phyloP scores from a whole-genome alignment of 352 stramenopile genomes.

The Pythium folliculosum region DNA sequence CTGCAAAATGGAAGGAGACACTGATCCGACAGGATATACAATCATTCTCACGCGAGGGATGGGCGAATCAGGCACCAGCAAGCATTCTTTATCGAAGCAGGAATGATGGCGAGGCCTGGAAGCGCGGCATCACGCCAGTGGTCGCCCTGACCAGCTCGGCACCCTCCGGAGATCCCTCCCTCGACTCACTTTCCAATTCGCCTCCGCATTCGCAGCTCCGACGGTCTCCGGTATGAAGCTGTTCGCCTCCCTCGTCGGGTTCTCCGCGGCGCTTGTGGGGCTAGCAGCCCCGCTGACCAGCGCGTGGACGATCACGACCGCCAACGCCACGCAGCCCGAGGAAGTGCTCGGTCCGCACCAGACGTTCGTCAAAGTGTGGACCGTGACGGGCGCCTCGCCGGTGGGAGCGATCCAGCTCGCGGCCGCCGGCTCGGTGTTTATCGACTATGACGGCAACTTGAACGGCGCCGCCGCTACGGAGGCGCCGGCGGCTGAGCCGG shows the following conservation, averaged over 20 bases:
- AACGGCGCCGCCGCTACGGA: background rate
- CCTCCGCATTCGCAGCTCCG: background rate
- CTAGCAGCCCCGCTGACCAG: background rate
- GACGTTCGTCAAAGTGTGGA: slow-evolving; percentile 23
- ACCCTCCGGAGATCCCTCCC: background rate
- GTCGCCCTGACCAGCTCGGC: no score
- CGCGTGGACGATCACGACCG: slow-evolving; percentile 24
- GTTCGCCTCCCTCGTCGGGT: slow-evolving; percentile 4
- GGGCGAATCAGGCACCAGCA: no score
- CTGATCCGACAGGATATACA: no score
- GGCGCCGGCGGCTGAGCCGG: slow-evolving; percentile 2
- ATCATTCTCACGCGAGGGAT: no score
- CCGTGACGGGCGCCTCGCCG: slow-evolving; percentile 9
- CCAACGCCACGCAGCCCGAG: slow-evolving; percentile 16
- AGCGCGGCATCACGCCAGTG: no score
- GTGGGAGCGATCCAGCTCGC: slow-evolving; percentile 13
- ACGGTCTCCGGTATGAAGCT: slow-evolving; percentile 23
- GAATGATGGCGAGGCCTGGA: no score
- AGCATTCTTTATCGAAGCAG: no score
- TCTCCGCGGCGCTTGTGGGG: slow-evolving; percentile 2
- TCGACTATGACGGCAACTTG: slow-evolving; percentile 12
- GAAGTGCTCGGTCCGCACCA: slow-evolving; percentile 19
- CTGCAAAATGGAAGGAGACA: no score
- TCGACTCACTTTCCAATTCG: slow-evolving; percentile 21
- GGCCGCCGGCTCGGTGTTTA: slow-evolving; percentile 20